Evolutionary conservation across 2,329 filamentous ascomycete genomes (phyloP).

Genomic region (Monosporascus sp.): DNA sequence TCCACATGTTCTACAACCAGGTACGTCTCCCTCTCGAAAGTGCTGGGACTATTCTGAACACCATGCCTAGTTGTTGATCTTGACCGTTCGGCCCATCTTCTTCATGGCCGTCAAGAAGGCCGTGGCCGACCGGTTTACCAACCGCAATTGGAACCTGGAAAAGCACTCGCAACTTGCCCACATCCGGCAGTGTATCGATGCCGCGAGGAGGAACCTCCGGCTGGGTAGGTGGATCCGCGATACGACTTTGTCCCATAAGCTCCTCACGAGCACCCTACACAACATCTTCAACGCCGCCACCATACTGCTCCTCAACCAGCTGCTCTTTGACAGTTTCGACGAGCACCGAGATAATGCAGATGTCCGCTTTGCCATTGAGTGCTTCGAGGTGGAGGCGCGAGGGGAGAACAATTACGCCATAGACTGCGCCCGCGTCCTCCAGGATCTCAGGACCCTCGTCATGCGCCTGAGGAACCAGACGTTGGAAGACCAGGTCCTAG

Average conservation of each 20-base stretch:
- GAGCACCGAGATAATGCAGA: conserved; percentile 23
- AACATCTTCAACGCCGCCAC: conserved; percentile 46
- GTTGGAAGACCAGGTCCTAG: neutral
- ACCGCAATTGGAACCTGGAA: conserved; percentile 22
- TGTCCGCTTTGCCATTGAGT: conserved; percentile 35
- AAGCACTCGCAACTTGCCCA: conserved; percentile 22
- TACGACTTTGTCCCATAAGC: conserved; percentile 32
- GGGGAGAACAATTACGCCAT: conserved; percentile 33
- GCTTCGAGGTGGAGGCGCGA: conserved; percentile 36
- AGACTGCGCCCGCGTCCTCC: conserved; percentile 33
- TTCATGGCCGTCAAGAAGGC: conserved; percentile 42
- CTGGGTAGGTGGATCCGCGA: conserved; percentile 36
- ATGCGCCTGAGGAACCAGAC: conserved; percentile 21
- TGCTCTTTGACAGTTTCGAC: conserved; percentile 31
- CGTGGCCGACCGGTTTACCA: conserved; percentile 35
- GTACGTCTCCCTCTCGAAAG: conserved; percentile 12
- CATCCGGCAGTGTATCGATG: conserved; percentile 35
- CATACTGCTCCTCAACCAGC: conserved; percentile 40
- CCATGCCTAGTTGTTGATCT: conserved; percentile 36
- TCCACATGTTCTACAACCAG: conserved; percentile 47
- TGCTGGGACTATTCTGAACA: conserved; percentile 1
- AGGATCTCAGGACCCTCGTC: conserved; percentile 33
- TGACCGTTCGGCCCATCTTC: conserved; percentile 43
- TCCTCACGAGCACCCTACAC: conserved; percentile 41
- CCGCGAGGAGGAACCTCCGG: conserved; percentile 40